Percentiles rank a stretch among this genome's conserved stretches.
Conservation (phyloP, 139 green algal genomes). For the Eudorina sp. region DNA sequence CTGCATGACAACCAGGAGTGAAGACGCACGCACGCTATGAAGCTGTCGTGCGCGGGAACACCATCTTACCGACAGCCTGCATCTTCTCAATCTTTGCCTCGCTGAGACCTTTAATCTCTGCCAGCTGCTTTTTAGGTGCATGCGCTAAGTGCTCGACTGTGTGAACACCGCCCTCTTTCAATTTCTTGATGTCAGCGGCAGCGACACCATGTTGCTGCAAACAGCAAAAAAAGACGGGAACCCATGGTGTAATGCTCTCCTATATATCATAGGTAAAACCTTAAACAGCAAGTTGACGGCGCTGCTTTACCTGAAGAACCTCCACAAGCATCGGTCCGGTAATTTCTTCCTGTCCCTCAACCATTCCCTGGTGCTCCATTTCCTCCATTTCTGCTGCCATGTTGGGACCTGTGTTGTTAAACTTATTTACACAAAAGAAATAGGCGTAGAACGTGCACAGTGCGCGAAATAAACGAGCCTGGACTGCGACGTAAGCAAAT, state of each 20-base stretch:
- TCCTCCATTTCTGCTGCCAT: conserved; percentile 40
- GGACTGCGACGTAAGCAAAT: no score
- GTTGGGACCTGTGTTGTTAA: no score
- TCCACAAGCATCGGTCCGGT: conserved; percentile 32
- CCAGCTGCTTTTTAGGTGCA: conserved; percentile 87
- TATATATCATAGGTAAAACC: no score
- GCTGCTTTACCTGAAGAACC: conserved; percentile 17
- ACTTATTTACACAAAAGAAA: not conserved
- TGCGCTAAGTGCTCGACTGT: conserved; percentile 86
- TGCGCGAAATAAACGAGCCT: no score
- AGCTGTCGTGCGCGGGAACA: not conserved
- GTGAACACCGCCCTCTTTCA: conserved; percentile 88
- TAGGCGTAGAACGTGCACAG: no score
- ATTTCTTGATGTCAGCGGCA: conserved; percentile 96
- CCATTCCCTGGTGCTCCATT: conserved; percentile 22
- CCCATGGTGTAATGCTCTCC: not conserved
- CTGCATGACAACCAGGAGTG: conserved; percentile 67
- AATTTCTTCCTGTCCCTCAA: conserved; percentile 27
- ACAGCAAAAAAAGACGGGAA: not conserved
- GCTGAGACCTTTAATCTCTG: conserved; percentile 95
- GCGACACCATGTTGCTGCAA: conserved; percentile 84
- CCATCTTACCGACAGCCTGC: conserved; percentile 19
- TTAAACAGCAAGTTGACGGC: no score
- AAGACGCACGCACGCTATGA: not conserved
- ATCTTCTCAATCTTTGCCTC: conserved; percentile 89